Percentiles rank a stretch among this genome's conserved stretches.
Evolutionary conservation across 2,329 filamentous ascomycete species (phyloP).

Genomic region (Diaporthe sp.): DNA sequence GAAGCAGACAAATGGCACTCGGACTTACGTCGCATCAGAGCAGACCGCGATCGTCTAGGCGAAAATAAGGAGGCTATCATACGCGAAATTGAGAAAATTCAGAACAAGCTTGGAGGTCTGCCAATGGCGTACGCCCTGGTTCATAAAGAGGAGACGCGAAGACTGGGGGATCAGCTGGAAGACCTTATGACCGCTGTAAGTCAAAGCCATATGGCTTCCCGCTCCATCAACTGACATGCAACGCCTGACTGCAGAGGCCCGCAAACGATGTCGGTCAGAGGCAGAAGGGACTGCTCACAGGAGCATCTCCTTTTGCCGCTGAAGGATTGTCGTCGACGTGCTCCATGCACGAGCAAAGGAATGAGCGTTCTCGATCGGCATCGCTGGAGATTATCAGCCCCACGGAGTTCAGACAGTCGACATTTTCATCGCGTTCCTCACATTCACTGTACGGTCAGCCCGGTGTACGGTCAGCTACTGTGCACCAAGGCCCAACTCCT

Average conservation of each 20-base stretch:
- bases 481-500: background rate
- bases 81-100: background rate
- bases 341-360: background rate
- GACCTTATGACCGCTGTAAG: background rate
- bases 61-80: background rate
- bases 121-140: background rate
- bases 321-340: background rate
- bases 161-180: background rate
- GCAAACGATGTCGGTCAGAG: background rate
- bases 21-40: background rate
- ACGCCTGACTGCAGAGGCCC: background rate
- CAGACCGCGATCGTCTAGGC: background rate
- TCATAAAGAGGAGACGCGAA: background rate
- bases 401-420: background rate
- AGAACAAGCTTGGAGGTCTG: background rate
- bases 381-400: background rate
- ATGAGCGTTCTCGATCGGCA: background rate
- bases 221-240: background rate
- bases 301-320: background rate
- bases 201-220: background rate
- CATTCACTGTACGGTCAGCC: background rate
- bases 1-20: background rate
- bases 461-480: background rate
- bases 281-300: background rate
- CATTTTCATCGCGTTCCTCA: background rate